Conservation (phyloP, 2,329 filamentous ascomycete species). For the Calonectria fujianensis region DNA sequence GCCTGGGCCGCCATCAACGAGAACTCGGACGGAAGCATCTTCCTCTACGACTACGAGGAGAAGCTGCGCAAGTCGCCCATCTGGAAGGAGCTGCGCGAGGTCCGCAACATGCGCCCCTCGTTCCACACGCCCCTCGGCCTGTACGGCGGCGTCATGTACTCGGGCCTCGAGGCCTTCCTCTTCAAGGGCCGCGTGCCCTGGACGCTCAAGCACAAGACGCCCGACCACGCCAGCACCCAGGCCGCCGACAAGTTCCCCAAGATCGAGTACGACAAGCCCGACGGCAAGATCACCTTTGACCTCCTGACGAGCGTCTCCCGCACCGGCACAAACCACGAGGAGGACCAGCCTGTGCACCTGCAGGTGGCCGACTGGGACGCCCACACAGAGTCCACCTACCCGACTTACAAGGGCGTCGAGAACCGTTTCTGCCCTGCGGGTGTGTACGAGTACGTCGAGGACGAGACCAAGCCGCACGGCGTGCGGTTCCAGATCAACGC, state of each 20-base stretch:
- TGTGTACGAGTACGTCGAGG: constrained; percentile 98
- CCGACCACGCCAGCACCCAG: constrained; percentile 87
- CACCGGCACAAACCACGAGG: constrained; percentile 98
- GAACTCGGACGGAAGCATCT: constrained; percentile 80
- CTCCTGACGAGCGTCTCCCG: constrained; percentile 96
- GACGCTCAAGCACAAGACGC: constrained; percentile 90
- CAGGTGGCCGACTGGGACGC: constrained; percentile 97
- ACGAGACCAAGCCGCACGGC: constrained; percentile 88
- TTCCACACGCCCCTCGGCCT: constrained; percentile 92
- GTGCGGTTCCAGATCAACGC: constrained; percentile 98
- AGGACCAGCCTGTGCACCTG: constrained; percentile 97
- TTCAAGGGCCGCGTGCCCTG: constrained; percentile 91
- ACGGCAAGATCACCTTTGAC: constrained; percentile 95
- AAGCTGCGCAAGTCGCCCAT: constrained; percentile 89
- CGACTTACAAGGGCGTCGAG: constrained; percentile 92
- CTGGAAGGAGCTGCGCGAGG: constrained; percentile 95
- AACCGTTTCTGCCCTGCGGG: constrained; percentile 98
- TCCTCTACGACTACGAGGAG: constrained; percentile 96
- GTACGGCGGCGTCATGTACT: constrained; percentile 93
- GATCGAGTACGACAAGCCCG: constrained; percentile 98
- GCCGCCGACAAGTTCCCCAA: constrained; percentile 86
- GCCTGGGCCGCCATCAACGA: constrained; percentile 83
- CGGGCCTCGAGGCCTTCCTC: constrained; percentile 91
- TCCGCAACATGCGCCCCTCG: constrained; percentile 97
- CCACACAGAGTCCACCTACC: constrained; percentile 89